phyloP scores from a whole-genome alignment of 2,329 filamentous ascomycete genomes.

The Nannizziopsis arthrosporioides region DNA sequence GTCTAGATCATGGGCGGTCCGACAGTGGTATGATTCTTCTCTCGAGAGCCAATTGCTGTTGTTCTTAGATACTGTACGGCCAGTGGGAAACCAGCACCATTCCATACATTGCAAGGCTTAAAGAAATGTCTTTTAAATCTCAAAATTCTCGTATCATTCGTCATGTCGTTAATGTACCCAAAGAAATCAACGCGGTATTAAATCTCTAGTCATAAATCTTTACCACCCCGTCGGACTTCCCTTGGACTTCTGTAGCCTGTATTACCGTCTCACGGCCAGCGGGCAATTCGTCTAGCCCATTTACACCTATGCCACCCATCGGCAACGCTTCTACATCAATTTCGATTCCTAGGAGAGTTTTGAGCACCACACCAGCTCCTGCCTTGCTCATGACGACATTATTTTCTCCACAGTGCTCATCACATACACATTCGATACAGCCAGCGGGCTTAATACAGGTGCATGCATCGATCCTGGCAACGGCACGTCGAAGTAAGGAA shows the following conservation, averaged over 20 bases:
- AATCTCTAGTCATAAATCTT: conserved; percentile 17
- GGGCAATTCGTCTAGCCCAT: conserved; percentile 38
- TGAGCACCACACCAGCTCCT: conserved; percentile 69
- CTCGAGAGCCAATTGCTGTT: no score
- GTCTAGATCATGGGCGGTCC: no score
- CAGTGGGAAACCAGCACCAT: no score
- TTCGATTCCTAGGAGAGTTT: conserved; percentile 59
- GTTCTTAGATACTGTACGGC: no score
- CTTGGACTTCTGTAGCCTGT: conserved; percentile 53
- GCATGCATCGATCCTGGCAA: conserved; percentile 64
- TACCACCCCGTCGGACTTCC: conserved; percentile 21
- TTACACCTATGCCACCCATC: conserved; percentile 58
- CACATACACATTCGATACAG: conserved; percentile 82
- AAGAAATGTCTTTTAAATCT: conserved; percentile 4
- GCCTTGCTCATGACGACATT: conserved; percentile 93
- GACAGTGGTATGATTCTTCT: no score
- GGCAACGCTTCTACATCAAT: conserved; percentile 77
- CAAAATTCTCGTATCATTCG: no score
- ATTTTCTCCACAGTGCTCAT: conserved; percentile 68
- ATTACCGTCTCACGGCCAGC: conserved; percentile 74
- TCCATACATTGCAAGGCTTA: conserved; percentile 9
- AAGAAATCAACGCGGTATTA: not conserved
- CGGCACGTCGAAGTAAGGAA: conserved; percentile 60
- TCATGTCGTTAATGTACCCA: no score
- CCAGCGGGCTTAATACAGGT: conserved; percentile 55